Conservation (phyloP, 139 green algal species). For the Marvania coccoides region DNA sequence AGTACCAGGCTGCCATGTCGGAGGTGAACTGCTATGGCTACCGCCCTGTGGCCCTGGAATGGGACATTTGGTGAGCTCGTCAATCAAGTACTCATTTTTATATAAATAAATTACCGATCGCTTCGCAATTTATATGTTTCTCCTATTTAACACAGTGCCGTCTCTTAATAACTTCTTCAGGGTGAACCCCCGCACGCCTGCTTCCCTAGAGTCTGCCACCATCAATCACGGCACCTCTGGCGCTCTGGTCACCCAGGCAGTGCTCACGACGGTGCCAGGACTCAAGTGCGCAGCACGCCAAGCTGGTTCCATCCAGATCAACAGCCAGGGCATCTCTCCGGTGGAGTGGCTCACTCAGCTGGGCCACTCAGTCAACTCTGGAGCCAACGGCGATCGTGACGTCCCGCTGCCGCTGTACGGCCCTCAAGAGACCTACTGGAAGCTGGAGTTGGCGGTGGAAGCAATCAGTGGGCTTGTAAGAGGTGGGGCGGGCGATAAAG, state of each 20-base stretch:
- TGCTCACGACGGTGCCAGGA: slow-evolving; percentile 27
- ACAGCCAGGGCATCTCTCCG: slow-evolving; percentile 16
- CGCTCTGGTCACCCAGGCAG: slow-evolving; percentile 40
- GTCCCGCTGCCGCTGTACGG: slow-evolving; percentile 17
- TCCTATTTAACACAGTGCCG: not conserved
- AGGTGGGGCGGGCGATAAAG: no score
- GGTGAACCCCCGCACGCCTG: slow-evolving; percentile 6
- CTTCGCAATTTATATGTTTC: no score
- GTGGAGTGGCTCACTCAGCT: slow-evolving; percentile 34
- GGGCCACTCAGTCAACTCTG: slow-evolving; percentile 30
- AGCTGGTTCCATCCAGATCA: slow-evolving; percentile 28
- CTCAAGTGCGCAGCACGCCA: slow-evolving; percentile 1
- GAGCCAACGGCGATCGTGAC: not conserved
- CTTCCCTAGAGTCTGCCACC: slow-evolving; percentile 11
- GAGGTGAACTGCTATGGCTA: slow-evolving; percentile 43
- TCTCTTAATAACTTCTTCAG: not conserved
- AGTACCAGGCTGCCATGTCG: not conserved
- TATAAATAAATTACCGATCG: no score
- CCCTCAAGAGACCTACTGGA: not conserved
- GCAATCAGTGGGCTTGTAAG: not conserved
- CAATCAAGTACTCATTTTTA: no score
- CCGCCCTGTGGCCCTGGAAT: slow-evolving; percentile 35
- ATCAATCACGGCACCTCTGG: slow-evolving; percentile 36
- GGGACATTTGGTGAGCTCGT: slow-evolving; percentile 54
- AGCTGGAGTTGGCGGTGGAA: not conserved